Base-by-base conservation (phyloP, 2,329 filamentous ascomycete species). In the Stachybotrys chlorohalonatus region DNA sequence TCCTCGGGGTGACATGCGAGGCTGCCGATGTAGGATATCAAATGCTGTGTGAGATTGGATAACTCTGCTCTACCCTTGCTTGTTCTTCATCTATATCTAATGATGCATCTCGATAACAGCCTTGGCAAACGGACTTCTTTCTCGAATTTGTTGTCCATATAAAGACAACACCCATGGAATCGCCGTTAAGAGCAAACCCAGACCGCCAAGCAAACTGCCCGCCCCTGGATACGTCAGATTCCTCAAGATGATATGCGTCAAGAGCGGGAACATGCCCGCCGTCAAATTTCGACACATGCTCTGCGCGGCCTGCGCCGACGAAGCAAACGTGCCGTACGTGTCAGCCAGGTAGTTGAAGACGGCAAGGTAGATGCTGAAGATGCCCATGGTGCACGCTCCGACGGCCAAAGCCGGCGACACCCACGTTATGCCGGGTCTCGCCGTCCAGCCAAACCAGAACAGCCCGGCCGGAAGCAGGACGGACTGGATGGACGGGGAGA, bases 391-490 rank as follows among this genome's bases (percentile, higher is more conserved):
- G 1, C 84, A 83, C 52, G 81, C 80, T 0, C 74, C 79, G 5
- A 89, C 73, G 0, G 81, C 84, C 5, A 89, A 68, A 0, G 79
- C 70, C 0, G 86, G 85, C 0, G 81, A 79, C 36, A 87, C 81
- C 85, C 85, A 89, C 49, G 76, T 80, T 0, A 83, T 70, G 0
- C 66, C 68, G 55, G 58, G 68, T 0, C 52, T 77, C 0, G 78
- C 78, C 0, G 82, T 83, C 80, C 84, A 86, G 9, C 83, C 84
- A 59, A 88, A 87, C 84, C 85, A 87, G 70, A 89, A 86, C 0
- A 87, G 68, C 0, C 85, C 85, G 5, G 82, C 77, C 0, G 85
- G 85, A 52, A 89, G 73, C 1, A 86, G 73, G 0, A 79, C 74
- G 8, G 81, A 83, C 58, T 85, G 78, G 5, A 85, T 67, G 63